phyloP scores from a whole-genome alignment of 768 basidiomycete species.

The Clavaria fumosa region DNA sequence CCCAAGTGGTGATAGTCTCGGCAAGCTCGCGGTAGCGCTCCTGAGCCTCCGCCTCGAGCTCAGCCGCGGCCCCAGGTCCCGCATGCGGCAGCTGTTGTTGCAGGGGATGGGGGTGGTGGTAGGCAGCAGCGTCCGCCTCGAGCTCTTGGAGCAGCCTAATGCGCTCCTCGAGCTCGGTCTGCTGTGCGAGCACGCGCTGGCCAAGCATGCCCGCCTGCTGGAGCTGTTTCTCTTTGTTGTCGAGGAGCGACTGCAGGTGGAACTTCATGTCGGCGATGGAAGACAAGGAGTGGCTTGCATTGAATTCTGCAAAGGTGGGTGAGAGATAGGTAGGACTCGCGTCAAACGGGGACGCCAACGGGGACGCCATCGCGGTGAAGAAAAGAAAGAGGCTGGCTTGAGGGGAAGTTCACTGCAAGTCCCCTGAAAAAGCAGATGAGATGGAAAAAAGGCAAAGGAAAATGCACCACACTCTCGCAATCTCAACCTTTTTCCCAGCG shows the following conservation, averaged over 20 bases:
- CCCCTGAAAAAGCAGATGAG: no score
- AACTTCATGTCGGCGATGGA: constrained; percentile 46
- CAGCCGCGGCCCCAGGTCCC: constrained; percentile 53
- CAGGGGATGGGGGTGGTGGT: no score
- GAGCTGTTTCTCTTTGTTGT: constrained; percentile 84
- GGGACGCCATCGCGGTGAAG: no score
- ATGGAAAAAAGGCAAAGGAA: no score
- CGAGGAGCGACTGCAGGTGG: constrained; percentile 56
- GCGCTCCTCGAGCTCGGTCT: constrained; percentile 82
- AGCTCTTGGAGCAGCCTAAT: constrained; percentile 68
- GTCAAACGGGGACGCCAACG: constrained; percentile 28
- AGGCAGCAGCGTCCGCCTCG: constrained; percentile 43
- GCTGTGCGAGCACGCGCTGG: constrained; percentile 85
- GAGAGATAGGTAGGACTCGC: constrained; percentile 18
- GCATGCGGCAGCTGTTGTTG: no score
- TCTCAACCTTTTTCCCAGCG: no score
- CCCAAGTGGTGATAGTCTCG: constrained; percentile 63
- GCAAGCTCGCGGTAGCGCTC: constrained; percentile 65
- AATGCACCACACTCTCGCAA: no score
- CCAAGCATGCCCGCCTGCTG: constrained; percentile 86
- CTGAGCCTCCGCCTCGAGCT: constrained; percentile 49
- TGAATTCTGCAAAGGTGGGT: constrained; percentile 28
- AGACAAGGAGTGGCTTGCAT: constrained; percentile 25
- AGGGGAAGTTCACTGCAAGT: no score
- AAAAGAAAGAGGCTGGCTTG: no score